Evolutionary conservation across 495 filamentous ascomycete genomes (phyloP).

Genomic region (Hypoxylon subgilvum): DNA sequence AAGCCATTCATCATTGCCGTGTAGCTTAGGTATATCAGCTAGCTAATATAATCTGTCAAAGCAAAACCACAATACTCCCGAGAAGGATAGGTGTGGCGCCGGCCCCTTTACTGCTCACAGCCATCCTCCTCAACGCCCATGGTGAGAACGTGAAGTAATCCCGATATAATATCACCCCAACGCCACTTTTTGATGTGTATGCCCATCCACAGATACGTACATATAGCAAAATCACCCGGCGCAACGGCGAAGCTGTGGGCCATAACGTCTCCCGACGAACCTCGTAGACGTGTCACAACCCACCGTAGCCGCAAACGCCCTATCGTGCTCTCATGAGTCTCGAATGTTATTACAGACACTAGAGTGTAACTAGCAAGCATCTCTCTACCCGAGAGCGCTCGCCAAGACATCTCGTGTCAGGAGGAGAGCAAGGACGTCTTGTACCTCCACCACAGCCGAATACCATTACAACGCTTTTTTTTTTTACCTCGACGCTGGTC

Average conservation of each 20-base stretch:
- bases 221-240: constrained; percentile 35
- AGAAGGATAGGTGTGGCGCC: constrained; percentile 17
- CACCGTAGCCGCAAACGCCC: constrained; percentile 43
- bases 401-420: constrained; percentile 19
- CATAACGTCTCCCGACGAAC: constrained; percentile 23
- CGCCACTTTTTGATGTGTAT: constrained; percentile 48
- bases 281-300: constrained; percentile 35
- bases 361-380: constrained; percentile 25
- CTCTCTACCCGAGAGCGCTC: constrained; percentile 4
- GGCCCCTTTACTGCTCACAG: constrained; percentile 15
- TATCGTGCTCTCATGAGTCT: constrained; percentile 41
- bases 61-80: constrained; percentile 20
- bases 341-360: constrained; percentile 45
- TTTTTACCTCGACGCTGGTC: constrained; percentile 5
- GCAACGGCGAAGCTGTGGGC: constrained; percentile 21
- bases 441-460: constrained; percentile 20
- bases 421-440: constrained; percentile 28
- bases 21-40: constrained; percentile 37
- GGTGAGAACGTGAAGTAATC: constrained; percentile 23
- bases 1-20: constrained; percentile 8
- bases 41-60: constrained; percentile 38
- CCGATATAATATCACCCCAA: constrained; percentile 25
- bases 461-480: constrained; percentile 16
- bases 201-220: constrained; percentile 42
- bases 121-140: constrained; percentile 33